These are phyloP conservation scores for Vachellia collinsii DNA, from an alignment of 306 rosid genomes.

Conservation along the genomic window DNA sequence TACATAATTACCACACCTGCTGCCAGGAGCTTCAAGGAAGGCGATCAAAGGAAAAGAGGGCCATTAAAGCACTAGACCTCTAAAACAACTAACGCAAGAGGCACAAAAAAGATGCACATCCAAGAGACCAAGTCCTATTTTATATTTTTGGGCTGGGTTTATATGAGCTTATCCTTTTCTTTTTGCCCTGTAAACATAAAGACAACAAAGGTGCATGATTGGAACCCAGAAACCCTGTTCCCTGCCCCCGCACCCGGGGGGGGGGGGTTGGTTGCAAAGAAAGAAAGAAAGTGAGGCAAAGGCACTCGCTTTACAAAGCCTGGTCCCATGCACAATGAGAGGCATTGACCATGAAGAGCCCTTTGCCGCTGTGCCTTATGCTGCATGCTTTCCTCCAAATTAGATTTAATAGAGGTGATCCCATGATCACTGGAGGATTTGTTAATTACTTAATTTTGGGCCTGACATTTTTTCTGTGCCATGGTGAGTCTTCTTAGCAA, in stretches of 20 bases:
- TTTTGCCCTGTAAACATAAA: background rate
- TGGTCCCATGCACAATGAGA: too few species aligned
- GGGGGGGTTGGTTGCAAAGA: too few species aligned
- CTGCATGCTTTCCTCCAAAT: background rate
- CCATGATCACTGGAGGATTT: slow-evolving; percentile 9
- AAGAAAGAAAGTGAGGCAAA: too few species aligned
- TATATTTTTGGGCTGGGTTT: background rate
- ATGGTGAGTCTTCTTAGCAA: too few species aligned
- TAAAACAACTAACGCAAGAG: background rate
- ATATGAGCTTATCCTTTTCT: background rate
- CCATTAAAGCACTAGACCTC: background rate
- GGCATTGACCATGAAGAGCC: background rate
- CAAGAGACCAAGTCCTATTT: background rate
- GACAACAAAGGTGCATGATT: background rate
- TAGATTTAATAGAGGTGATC: background rate
- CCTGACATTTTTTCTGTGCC: too few species aligned
- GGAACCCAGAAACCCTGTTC: too few species aligned
- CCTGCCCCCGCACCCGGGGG: too few species aligned
- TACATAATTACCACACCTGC: too few species aligned
- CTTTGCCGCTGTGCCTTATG: background rate
- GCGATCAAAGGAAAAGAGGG: background rate
- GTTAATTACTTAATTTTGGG: slow-evolving; percentile 16
- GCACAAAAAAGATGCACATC: background rate
- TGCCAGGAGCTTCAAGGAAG: slow-evolving; percentile 4
- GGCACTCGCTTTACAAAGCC: too few species aligned